Evolutionary conservation across 805 yeast species (phyloP).

Genomic region (Wickerhamiella sergipiensis): DNA sequence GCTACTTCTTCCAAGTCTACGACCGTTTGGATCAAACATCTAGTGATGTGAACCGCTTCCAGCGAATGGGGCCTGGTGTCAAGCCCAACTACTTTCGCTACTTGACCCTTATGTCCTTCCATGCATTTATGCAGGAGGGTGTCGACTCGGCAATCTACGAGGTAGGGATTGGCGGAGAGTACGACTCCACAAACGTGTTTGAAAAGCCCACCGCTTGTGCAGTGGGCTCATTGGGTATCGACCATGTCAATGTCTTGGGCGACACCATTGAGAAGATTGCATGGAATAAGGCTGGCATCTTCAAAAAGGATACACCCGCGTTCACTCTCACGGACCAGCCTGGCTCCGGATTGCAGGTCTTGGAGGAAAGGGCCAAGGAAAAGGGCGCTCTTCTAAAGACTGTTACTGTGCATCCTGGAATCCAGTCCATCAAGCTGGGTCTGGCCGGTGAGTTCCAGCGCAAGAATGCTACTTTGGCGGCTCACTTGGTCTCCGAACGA

Average conservation of each 20-base stretch:
- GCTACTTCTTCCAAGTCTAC: constrained; percentile 91
- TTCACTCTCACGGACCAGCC: constrained; percentile 47
- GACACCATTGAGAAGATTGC: constrained; percentile 78
- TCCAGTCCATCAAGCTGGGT: constrained; percentile 23
- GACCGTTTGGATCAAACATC: constrained; percentile 50
- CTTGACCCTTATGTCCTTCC: constrained; percentile 79
- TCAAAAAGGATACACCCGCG: constrained; percentile 55
- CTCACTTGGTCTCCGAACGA: constrained; percentile 49
- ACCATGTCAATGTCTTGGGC: constrained; percentile 80
- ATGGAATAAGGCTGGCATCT: constrained; percentile 94
- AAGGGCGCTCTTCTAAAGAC: constrained; percentile 36
- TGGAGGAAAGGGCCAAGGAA: constrained; percentile 58
- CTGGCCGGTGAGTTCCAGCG: constrained; percentile 64
- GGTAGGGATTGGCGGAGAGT: constrained; percentile 97
- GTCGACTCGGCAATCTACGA: constrained; percentile 93
- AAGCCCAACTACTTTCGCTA: constrained; percentile 92
- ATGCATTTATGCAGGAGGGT: constrained; percentile 73
- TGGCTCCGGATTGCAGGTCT: constrained; percentile 32
- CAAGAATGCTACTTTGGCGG: constrained; percentile 79
- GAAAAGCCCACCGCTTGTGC: constrained; percentile 74
- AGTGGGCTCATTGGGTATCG: constrained; percentile 76
- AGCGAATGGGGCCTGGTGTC: constrained; percentile 55
- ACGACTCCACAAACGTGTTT: constrained; percentile 88
- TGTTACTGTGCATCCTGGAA: constrained; percentile 34
- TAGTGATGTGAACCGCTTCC: constrained; percentile 46